Evolutionary conservation across 108 stramenopile genomes (phyloP).

Genomic region (Pseudonitzschia multiseries): DNA sequence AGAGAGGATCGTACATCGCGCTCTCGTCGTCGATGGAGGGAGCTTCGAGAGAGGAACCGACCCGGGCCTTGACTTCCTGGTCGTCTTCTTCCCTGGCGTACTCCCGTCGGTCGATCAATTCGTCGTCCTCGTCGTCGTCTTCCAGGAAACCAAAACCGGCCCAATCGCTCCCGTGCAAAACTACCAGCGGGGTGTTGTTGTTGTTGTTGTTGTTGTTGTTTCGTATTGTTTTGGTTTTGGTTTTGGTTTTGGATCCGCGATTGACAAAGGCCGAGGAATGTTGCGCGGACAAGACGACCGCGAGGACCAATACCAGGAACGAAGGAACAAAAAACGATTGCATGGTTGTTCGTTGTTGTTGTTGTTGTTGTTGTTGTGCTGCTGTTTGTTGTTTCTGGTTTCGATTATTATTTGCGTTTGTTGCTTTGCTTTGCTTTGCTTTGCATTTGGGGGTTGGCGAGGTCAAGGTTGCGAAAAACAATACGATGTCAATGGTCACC

Average conservation of each 20-base stretch:
- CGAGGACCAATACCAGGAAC: no score
- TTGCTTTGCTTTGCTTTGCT: no score
- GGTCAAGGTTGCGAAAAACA: no score
- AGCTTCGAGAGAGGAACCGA: slow-evolving; percentile 53
- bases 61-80: slow-evolving; percentile 66
- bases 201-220: neutral
- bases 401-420: no score
- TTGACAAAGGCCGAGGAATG: neutral
- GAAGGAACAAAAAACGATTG: no score
- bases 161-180: slow-evolving; percentile 39
- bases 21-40: slow-evolving; percentile 43
- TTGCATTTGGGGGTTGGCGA: no score
- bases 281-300: no score
- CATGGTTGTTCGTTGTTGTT: no score
- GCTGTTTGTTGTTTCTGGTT: no score
- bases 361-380: no score
- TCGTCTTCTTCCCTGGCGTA: slow-evolving; percentile 81
- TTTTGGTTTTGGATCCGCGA: neutral
- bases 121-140: slow-evolving; percentile 57
- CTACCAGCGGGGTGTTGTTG: neutral
- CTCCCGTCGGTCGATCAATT: slow-evolving; percentile 32
- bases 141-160: slow-evolving; percentile 44
- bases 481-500: no score
- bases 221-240: neutral
- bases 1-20: slow-evolving; percentile 47